Evolutionary conservation across 352 stramenopile species (phyloP), one percentile per base, ranked within the genome.

Genomic region (Pseudoperonospora humuli): DNA sequence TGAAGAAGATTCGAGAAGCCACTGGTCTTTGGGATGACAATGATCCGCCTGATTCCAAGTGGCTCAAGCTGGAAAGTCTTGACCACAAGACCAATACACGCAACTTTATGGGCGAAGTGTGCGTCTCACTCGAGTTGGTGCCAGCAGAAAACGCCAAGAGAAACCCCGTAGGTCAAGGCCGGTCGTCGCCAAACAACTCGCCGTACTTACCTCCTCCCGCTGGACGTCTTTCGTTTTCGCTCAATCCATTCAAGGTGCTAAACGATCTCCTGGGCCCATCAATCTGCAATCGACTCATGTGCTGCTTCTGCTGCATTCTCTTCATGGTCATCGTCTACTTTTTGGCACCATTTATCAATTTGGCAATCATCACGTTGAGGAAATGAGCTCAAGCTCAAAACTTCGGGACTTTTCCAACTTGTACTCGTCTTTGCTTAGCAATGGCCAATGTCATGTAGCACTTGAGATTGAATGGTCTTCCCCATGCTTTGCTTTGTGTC

Each of bases 191-290:
- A 6, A 97, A 97, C 69, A 90, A 88, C 48, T 93, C 93, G 42
- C 91, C 91, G 21, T 95, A 95, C 55, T 65, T 96, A 23, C 90
- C 90, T 9, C 84, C 84, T 7, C 89, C 90, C 7, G 79, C 79
- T 18, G 91, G 90, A 7, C 75, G 92, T 7, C 61, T 97, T 2
- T 93, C 93, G 49, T 95, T 95, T 60, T 91, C 73, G 10, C 68
- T 93, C 45, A 96, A 96, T 55, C 87, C 87, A 34, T 96, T 96
- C 59, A 90, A 88, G 55, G 67, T 96, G 5, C 70, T 93, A 35
- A 86, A 79, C 48, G 82, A 95, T 25, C 48, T 96, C 28, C 60
- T 95, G 11, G 87, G 87, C 7, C 86, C 86, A 15, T 81, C 72
- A 5, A 86, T 96, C 28, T 95, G 80, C 68, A 69, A 88, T 57